phyloP scores from a whole-genome alignment of 306 rosid species.

The Mucuna pruriens region DNA sequence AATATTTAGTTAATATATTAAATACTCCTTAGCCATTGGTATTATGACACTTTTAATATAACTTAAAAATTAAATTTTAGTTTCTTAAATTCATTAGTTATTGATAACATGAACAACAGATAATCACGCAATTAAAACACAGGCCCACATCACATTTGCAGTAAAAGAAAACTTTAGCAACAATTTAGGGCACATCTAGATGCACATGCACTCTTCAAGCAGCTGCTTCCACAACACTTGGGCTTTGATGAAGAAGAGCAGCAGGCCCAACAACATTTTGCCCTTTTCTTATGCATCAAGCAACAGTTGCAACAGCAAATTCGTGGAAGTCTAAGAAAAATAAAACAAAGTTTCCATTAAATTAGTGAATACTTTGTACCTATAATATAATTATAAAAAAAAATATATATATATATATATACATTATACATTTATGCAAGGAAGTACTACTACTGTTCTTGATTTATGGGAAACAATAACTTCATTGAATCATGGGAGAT shows the following conservation, averaged over 20 bases:
- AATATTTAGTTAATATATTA: too few species aligned
- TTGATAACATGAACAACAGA: constrained; percentile 1
- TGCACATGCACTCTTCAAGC: constrained; percentile 27
- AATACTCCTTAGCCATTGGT: too few species aligned
- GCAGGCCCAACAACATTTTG: constrained; percentile 19
- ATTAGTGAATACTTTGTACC: too few species aligned
- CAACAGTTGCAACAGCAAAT: constrained; percentile 35
- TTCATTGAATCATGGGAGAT: not conserved
- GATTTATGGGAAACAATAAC: too few species aligned
- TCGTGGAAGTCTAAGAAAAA: constrained; percentile 38
- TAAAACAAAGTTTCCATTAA: too few species aligned
- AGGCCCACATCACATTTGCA: constrained; percentile 1
- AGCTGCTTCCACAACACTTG: constrained; percentile 20
- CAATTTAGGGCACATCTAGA: constrained; percentile 20
- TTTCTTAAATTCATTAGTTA: not conserved
- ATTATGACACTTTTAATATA: too few species aligned
- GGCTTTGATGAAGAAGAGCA: constrained; percentile 34
- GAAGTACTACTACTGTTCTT: not conserved
- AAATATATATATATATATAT: too few species aligned
- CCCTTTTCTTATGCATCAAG: constrained; percentile 18
- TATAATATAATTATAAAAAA: too few species aligned
- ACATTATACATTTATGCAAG: too few species aligned
- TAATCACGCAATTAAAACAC: not conserved
- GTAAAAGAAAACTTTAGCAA: constrained; percentile 21
- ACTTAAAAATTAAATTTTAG: too few species aligned